phyloP scores from a whole-genome alignment of 2,329 filamentous ascomycete genomes.

The Canariomyces notabilis region DNA sequence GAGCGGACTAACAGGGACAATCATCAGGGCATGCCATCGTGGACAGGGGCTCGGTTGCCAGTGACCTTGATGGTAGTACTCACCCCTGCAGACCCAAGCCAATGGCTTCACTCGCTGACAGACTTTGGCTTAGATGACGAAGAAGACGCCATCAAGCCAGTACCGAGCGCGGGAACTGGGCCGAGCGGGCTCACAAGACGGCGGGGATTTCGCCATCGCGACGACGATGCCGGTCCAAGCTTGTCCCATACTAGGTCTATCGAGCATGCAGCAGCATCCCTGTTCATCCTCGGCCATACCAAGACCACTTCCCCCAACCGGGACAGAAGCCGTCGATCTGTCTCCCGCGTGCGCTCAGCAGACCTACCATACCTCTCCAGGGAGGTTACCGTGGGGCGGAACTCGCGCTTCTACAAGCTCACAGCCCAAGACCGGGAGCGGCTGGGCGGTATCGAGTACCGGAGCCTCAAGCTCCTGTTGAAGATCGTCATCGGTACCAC shows the following conservation, averaged over 20 bases:
- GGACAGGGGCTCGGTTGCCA: no score
- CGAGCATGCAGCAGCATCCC: background rate
- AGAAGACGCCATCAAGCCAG: no score
- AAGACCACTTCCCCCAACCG: background rate
- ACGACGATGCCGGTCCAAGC: background rate
- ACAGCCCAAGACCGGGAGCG: slow-evolving; percentile 88
- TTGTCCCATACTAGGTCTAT: background rate
- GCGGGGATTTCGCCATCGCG: no score
- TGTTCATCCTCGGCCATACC: slow-evolving; percentile 4
- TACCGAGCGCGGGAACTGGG: no score
- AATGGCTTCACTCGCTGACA: no score
- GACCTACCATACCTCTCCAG: slow-evolving; percentile 1
- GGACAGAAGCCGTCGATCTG: background rate
- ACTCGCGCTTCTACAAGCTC: slow-evolving; percentile 59
- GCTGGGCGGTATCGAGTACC: slow-evolving; percentile 91
- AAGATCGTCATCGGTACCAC: slow-evolving; percentile 33
- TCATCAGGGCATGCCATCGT: no score
- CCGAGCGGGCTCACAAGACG: no score
- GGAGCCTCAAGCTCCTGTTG: slow-evolving; percentile 61
- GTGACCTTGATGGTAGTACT: no score
- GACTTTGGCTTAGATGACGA: no score
- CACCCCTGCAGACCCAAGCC: no score
- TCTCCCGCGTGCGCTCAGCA: background rate
- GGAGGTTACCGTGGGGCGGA: slow-evolving; percentile 34
- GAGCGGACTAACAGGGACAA: no score